Conservation (phyloP, 148 eudicot species). For the Chenopodium berlandieri region DNA sequence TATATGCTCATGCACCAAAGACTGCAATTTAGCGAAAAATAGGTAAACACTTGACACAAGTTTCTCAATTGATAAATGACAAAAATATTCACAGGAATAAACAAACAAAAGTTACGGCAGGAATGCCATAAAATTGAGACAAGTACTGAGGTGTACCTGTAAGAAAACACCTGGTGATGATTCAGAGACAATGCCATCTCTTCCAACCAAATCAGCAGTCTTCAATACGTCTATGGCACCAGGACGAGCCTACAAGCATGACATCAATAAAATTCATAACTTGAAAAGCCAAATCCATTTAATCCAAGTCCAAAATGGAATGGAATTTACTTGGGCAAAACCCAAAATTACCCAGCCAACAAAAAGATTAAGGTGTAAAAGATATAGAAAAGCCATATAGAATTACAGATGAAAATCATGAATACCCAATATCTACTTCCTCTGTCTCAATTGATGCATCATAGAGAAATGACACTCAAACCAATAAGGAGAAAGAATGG, state of each 20-base stretch:
- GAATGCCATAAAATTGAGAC: background rate
- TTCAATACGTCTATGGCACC: constrained; percentile 61
- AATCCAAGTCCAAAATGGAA: no score
- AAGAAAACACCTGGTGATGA: constrained; percentile 84
- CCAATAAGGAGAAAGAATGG: no score
- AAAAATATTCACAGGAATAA: background rate
- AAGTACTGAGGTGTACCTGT: constrained; percentile 49
- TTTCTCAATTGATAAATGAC: background rate
- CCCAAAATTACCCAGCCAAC: no score
- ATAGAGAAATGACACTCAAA: no score
- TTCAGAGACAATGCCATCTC: constrained; percentile 71
- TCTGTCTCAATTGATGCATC: no score
- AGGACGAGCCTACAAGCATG: constrained; percentile 62
- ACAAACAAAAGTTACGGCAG: background rate
- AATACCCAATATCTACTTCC: no score
- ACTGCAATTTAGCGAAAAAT: no score
- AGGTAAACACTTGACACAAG: background rate
- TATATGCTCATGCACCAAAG: background rate
- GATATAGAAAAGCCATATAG: background rate
- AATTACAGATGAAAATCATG: background rate
- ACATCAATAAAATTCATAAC: constrained; percentile 1
- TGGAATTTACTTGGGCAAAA: no score
- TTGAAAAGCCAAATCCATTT: no score
- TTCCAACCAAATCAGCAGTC: constrained; percentile 73
- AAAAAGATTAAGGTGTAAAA: no score